phyloP scores from a whole-genome alignment of 192 early-diverging fungal species.

The Linnemannia elongata region DNA sequence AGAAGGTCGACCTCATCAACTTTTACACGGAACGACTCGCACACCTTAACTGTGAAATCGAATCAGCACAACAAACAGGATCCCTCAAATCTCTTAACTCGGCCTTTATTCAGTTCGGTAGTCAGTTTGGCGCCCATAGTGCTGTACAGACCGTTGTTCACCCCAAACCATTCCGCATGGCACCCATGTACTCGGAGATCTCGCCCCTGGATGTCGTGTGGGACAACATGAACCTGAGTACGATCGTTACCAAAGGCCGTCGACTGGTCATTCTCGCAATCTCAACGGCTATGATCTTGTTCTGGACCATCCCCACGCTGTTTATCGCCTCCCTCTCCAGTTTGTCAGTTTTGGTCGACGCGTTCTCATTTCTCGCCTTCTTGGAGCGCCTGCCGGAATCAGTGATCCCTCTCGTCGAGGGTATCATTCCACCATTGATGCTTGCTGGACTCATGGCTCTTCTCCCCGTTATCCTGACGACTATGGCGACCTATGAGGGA shows the following conservation, averaged over 20 bases:
- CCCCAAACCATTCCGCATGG: conserved; percentile 72
- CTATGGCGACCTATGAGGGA: conserved; percentile 55
- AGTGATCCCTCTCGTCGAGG: conserved; percentile 70
- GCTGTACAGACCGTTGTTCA: conserved; percentile 77
- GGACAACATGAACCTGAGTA: conserved; percentile 76
- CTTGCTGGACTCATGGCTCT: conserved; percentile 78
- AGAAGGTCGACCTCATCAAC: conserved; percentile 76
- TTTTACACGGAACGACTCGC: conserved; percentile 58
- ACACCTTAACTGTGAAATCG: conserved; percentile 64
- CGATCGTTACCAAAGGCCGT: conserved; percentile 67
- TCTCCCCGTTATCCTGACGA: conserved; percentile 74
- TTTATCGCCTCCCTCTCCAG: conserved; percentile 61
- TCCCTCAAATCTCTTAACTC: conserved; percentile 63
- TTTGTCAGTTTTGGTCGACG: conserved; percentile 61
- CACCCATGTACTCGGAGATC: conserved; percentile 74
- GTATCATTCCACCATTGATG: conserved; percentile 79
- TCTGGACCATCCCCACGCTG: conserved; percentile 81
- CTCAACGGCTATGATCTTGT: conserved; percentile 70
- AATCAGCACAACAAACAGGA: conserved; percentile 42
- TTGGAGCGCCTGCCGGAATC: conserved; percentile 13
- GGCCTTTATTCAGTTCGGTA: conserved; percentile 88
- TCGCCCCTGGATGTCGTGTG: conserved; percentile 85
- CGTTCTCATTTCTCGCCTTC: conserved; percentile 58
- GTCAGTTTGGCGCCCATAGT: conserved; percentile 82
- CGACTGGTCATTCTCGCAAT: conserved; percentile 64